Evolutionary conservation across 345 rosid species (phyloP).

Genomic region (Populus alba): DNA sequence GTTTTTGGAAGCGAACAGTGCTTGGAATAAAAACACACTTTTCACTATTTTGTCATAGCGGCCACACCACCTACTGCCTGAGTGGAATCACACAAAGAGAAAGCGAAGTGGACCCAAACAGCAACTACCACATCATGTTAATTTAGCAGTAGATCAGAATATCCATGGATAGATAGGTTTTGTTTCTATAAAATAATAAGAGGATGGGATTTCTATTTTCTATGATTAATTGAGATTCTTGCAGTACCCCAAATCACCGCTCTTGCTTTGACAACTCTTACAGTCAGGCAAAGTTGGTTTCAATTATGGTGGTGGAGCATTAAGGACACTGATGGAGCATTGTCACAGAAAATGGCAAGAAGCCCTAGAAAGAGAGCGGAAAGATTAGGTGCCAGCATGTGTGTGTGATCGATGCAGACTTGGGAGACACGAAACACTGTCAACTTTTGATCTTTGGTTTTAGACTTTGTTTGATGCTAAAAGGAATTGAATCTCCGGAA

Average conservation of each 20-base stretch:
- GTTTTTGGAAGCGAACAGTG: conserved; percentile 20
- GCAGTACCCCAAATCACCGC: too few relatives aligned
- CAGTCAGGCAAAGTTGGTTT: neutral
- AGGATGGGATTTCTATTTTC: too few relatives aligned
- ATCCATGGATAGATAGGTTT: neutral
- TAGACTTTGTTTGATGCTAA: conserved; percentile 33
- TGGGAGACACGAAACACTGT: conserved; percentile 21
- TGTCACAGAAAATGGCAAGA: conserved; percentile 14
- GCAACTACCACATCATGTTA: neutral
- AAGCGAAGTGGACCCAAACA: conserved; percentile 1
- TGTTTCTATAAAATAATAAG: too few relatives aligned
- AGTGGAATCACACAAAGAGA: conserved; percentile 4
- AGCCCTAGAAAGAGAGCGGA: neutral
- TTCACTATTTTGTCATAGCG: conserved; percentile 1
- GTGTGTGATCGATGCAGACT: conserved; percentile 11
- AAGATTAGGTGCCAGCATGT: neutral
- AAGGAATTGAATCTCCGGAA: conserved; percentile 36
- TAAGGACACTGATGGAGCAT: conserved; percentile 18
- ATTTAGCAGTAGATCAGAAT: neutral
- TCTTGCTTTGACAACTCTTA: neutral
- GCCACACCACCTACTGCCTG: neutral
- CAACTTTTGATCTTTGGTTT: conserved; percentile 28
- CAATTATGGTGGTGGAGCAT: conserved; percentile 3
- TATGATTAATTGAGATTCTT: too few relatives aligned
- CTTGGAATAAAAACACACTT: neutral